Percentiles rank a stretch among this genome's conserved stretches.
phyloP scores from a whole-genome alignment of 2,329 filamentous ascomycete genomes.

The Trichoderma sp. region DNA sequence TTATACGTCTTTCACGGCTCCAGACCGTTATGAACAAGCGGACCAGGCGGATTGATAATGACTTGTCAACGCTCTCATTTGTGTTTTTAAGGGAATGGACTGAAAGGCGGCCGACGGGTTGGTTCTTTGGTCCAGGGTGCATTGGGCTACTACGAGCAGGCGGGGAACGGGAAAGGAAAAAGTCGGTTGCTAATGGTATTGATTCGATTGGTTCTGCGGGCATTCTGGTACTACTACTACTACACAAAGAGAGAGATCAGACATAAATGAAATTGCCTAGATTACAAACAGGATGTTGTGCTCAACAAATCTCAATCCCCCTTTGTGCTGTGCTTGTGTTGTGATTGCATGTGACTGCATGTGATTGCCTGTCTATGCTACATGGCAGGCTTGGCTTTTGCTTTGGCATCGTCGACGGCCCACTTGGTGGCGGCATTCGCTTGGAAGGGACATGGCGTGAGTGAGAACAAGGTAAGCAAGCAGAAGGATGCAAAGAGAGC shows the following conservation, averaged over 20 bases:
- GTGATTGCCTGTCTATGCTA: constrained; percentile 6
- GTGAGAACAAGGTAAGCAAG: background rate
- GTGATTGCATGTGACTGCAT: constrained; percentile 15
- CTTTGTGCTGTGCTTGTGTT: background rate
- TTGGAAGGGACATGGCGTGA: constrained; percentile 1
- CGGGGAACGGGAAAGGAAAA: constrained; percentile 12
- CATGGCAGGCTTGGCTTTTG: constrained; percentile 2
- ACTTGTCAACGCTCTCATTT: constrained; percentile 18
- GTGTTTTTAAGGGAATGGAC: constrained; percentile 15
- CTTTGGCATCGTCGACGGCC: background rate
- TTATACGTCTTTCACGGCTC: constrained; percentile 15
- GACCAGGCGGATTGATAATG: constrained; percentile 17
- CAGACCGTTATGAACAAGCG: constrained; percentile 18
- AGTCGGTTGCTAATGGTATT: constrained; percentile 18
- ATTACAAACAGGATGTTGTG: constrained; percentile 4
- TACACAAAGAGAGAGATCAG: constrained; percentile 14
- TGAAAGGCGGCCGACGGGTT: constrained; percentile 16
- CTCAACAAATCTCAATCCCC: background rate
- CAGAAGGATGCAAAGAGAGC: background rate
- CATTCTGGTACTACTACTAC: constrained; percentile 16
- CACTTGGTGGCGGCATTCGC: background rate
- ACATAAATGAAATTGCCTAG: constrained; percentile 20
- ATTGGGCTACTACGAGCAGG: constrained; percentile 16
- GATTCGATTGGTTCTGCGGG: background rate
- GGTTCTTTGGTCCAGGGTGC: constrained; percentile 16